Evolutionary conservation across 768 basidiomycete species (phyloP).

Genomic region (Calocybe cyanea): DNA sequence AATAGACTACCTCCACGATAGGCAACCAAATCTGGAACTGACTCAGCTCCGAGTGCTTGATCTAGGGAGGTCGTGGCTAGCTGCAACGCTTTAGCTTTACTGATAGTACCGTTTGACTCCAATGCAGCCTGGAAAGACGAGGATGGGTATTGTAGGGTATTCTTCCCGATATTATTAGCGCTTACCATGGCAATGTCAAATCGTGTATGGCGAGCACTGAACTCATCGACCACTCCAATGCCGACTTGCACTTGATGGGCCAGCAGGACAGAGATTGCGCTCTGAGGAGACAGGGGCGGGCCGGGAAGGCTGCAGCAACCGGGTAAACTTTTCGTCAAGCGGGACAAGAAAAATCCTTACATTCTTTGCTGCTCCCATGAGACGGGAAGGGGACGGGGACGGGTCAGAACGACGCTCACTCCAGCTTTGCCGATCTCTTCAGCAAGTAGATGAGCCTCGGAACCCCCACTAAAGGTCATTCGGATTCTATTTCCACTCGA

Average conservation of each 20-base stretch:
- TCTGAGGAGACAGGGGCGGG: slow-evolving; percentile 59
- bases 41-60: slow-evolving; percentile 33
- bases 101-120: slow-evolving; percentile 35
- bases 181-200: slow-evolving; percentile 61
- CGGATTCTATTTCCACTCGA: slow-evolving; percentile 25
- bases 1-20: slow-evolving; percentile 36
- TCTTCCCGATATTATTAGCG: neutral
- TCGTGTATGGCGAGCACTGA: slow-evolving; percentile 62
- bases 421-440: slow-evolving; percentile 54
- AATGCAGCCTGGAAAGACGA: slow-evolving; percentile 19
- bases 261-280: slow-evolving; percentile 50
- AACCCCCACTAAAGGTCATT: slow-evolving; percentile 56
- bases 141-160: neutral
- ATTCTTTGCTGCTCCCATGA: slow-evolving; percentile 65
- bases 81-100: slow-evolving; percentile 30
- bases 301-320: slow-evolving; percentile 51
- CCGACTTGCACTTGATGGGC: slow-evolving; percentile 61
- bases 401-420: slow-evolving; percentile 70
- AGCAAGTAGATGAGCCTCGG: slow-evolving; percentile 63
- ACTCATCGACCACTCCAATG: slow-evolving; percentile 55
- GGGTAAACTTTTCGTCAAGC: neutral
- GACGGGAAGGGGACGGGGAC: slow-evolving; percentile 57
- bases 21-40: slow-evolving; percentile 36
- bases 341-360: slow-evolving; percentile 35
- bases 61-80: slow-evolving; percentile 14